Evolutionary conservation across 2,329 filamentous ascomycete genomes (phyloP).

Genomic region (Aspergillus sergii): DNA sequence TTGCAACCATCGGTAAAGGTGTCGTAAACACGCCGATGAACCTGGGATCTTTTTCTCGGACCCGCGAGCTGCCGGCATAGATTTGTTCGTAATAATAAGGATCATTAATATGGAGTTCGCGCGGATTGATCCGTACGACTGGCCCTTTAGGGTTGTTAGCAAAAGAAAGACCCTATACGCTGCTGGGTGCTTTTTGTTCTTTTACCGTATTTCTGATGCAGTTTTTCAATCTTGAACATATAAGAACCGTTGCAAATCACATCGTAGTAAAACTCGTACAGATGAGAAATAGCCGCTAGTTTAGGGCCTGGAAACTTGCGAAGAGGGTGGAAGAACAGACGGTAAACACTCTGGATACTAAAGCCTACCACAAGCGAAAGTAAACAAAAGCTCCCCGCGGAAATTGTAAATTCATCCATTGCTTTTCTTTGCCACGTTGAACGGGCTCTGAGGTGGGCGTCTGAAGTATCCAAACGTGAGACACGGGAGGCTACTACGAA

Average conservation of each 20-base stretch:
- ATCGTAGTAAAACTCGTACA: slow-evolving; percentile 17
- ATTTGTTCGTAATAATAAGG: not conserved
- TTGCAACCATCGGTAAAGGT: not conserved
- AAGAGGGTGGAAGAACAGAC: not conserved
- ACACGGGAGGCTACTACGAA: too few species aligned
- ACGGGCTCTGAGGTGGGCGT: too few species aligned
- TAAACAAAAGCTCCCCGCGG: too few species aligned
- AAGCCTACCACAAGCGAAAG: too few species aligned
- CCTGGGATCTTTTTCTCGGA: not conserved
- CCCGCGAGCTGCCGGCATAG: not conserved
- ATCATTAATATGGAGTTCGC: not conserved
- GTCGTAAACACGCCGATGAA: not conserved
- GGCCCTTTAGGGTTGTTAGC: not conserved
- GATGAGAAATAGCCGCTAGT: slow-evolving; percentile 10
- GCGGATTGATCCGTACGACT: not conserved
- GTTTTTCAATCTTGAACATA: slow-evolving; percentile 35
- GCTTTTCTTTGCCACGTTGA: too few species aligned
- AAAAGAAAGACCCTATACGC: accelerated
- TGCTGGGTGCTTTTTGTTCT: not conserved
- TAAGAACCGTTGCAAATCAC: slow-evolving; percentile 30
- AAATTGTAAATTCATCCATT: too few species aligned
- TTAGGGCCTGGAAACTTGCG: slow-evolving; percentile 15
- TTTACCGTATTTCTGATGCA: slow-evolving; percentile 40
- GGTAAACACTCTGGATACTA: too few species aligned
- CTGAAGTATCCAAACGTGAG: too few species aligned